Conservation (phyloP, 768 basidiomycete genomes). For the Coprinopsis sp. region DNA sequence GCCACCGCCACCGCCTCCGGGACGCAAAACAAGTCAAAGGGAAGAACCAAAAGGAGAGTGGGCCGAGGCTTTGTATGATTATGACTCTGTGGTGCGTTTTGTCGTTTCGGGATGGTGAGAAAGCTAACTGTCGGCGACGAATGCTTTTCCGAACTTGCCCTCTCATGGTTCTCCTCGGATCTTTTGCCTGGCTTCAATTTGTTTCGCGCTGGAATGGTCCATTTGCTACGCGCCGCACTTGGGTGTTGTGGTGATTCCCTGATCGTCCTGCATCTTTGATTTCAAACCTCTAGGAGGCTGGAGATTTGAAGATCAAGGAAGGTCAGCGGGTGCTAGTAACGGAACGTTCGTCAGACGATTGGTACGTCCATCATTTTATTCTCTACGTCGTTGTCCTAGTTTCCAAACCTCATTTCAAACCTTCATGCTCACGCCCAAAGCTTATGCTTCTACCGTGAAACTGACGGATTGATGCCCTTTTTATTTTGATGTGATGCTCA, state of each 20-base stretch:
- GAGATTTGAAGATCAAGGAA: conserved; percentile 57
- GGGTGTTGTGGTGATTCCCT: conserved; percentile 7
- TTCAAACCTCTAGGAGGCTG: no score
- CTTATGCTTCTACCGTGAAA: conserved; percentile 3
- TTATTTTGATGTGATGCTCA: no score
- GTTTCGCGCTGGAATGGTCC: background rate
- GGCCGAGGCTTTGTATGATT: conserved; percentile 77
- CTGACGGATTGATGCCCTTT: no score
- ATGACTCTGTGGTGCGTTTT: conserved; percentile 50
- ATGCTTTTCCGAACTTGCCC: conserved; percentile 1
- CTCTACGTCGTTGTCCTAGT: background rate
- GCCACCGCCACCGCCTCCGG: conserved; percentile 29
- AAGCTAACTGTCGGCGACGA: background rate
- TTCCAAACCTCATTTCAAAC: background rate
- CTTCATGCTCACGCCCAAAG: background rate
- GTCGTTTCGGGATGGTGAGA: background rate
- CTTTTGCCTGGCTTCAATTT: background rate
- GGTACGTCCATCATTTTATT: conserved; percentile 42
- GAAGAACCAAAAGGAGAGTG: conserved; percentile 54
- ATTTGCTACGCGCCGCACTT: no score
- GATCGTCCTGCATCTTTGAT: no score
- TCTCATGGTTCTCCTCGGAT: background rate
- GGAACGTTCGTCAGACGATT: conserved; percentile 69
- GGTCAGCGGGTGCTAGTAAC: conserved; percentile 58
- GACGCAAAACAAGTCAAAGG: conserved; percentile 28